phyloP scores from a whole-genome alignment of 2,329 filamentous ascomycete genomes.

The Paramyrothecium sp. region DNA sequence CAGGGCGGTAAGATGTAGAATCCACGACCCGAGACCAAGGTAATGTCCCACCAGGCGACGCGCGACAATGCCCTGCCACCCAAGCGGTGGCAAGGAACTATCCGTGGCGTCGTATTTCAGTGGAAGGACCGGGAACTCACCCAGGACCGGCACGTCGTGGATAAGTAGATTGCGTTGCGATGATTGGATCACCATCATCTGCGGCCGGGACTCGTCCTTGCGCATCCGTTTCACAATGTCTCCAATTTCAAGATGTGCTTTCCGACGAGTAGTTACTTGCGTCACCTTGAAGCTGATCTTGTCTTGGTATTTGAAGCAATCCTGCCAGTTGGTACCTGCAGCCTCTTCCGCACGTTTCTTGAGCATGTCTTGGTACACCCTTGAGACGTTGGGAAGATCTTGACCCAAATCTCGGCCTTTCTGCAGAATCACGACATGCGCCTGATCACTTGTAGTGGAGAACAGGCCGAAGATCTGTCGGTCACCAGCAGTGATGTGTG shows the following conservation, averaged over 20 bases:
- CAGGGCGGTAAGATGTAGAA: constrained; percentile 82
- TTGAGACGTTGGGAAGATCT: constrained; percentile 86
- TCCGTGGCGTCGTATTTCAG: constrained; percentile 82
- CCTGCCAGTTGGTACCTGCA: constrained; percentile 71
- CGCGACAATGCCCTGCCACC: constrained; percentile 89
- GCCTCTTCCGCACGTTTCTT: constrained; percentile 63
- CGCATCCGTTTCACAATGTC: constrained; percentile 88
- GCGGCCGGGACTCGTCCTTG: constrained; percentile 76
- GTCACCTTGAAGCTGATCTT: constrained; percentile 81
- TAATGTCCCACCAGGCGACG: constrained; percentile 87
- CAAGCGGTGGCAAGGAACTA: constrained; percentile 83
- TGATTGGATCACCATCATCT: constrained; percentile 87
- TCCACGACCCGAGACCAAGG: constrained; percentile 88
- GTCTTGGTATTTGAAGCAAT: constrained; percentile 83
- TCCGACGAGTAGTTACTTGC: constrained; percentile 85
- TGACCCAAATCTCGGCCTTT: constrained; percentile 73
- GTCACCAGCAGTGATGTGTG: constrained; percentile 88
- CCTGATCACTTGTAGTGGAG: constrained; percentile 76
- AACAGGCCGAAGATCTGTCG: constrained; percentile 92
- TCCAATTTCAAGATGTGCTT: constrained; percentile 82
- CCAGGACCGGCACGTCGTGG: constrained; percentile 80
- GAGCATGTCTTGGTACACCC: constrained; percentile 79
- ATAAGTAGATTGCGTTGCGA: constrained; percentile 77
- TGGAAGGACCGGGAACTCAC: constrained; percentile 79
- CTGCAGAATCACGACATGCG: constrained; percentile 85